Conservation (phyloP, 805 yeast genomes). For the Pachysolen tannophilus region DNA sequence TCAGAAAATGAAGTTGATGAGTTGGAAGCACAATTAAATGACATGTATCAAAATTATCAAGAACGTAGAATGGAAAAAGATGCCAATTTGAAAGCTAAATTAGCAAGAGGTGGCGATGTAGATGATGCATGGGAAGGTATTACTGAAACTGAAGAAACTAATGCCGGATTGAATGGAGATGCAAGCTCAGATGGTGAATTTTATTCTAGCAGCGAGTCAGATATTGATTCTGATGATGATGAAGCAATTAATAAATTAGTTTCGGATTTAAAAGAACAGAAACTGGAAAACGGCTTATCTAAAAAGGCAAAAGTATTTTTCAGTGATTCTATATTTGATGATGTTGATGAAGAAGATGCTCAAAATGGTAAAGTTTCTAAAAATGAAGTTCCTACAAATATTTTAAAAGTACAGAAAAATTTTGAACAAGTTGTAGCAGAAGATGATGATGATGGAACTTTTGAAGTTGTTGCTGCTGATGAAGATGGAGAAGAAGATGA, state of each 20-base stretch:
- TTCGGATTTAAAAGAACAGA: conserved; percentile 40
- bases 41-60: conserved; percentile 71
- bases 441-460: conserved; percentile 29
- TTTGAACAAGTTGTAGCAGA: conserved; percentile 14
- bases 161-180: conserved; percentile 30
- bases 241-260: conserved; percentile 57
- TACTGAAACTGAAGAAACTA: conserved; percentile 33
- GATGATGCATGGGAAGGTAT: conserved; percentile 80
- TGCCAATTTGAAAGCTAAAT: conserved; percentile 60
- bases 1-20: conserved; percentile 51
- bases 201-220: conserved; percentile 29
- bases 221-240: conserved; percentile 58
- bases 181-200: conserved; percentile 35
- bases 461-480: conserved; percentile 32
- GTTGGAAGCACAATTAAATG: conserved; percentile 75
- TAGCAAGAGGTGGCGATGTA: conserved; percentile 66
- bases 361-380: conserved; percentile 3
- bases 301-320: conserved; percentile 35
- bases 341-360: conserved; percentile 32
- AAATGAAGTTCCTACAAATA: conserved; percentile 6
- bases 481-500: conserved; percentile 30
- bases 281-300: conserved; percentile 33
- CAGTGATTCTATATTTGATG: conserved; percentile 42
- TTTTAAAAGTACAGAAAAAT: neutral
- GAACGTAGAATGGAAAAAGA: conserved; percentile 59